These are phyloP conservation scores for Barnettozyma populi DNA, from an alignment of 805 yeast species.

Conservation along the genomic window DNA sequence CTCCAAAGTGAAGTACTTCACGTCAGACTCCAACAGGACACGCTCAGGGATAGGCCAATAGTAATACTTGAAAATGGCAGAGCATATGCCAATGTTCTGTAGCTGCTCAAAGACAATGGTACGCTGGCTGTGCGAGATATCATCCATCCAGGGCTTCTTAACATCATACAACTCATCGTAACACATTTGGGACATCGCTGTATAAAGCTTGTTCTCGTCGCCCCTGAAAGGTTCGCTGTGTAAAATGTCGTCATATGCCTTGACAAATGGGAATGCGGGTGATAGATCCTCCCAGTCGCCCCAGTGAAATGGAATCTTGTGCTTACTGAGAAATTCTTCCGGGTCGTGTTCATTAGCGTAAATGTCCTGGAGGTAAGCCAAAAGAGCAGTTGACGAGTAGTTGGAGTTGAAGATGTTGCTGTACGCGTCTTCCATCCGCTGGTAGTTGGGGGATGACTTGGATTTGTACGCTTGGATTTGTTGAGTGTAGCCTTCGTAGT, in stretches of 20 bases:
- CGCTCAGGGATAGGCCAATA: constrained; percentile 26
- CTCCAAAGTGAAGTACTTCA: constrained; percentile 17
- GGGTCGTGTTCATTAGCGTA: constrained; percentile 15
- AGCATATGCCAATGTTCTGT: constrained; percentile 24
- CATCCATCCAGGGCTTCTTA: constrained; percentile 24
- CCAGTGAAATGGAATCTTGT: constrained; percentile 27
- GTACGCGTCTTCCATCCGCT: constrained; percentile 2
- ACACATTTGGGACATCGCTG: constrained; percentile 15
- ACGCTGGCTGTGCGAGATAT: constrained; percentile 11
- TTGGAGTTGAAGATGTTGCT: constrained; percentile 14
- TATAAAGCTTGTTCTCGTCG: constrained; percentile 3
- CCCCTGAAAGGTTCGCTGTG: constrained; percentile 5
- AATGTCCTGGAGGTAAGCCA: constrained; percentile 9
- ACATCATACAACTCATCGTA: constrained; percentile 17
- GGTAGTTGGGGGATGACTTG: constrained; percentile 3
- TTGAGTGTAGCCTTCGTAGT: constrained; percentile 3
- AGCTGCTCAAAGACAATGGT: constrained; percentile 22
- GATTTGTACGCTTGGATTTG: not conserved
- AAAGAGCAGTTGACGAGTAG: constrained; percentile 16
- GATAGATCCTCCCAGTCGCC: constrained; percentile 28
- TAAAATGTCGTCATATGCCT: constrained; percentile 23
- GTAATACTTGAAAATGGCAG: constrained; percentile 25
- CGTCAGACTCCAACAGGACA: constrained; percentile 24
- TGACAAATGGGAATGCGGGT: constrained; percentile 23
- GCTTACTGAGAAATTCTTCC: constrained; percentile 7